Evolutionary conservation across 768 basidiomycete species (phyloP).

Genomic region (Russula vinacea): DNA sequence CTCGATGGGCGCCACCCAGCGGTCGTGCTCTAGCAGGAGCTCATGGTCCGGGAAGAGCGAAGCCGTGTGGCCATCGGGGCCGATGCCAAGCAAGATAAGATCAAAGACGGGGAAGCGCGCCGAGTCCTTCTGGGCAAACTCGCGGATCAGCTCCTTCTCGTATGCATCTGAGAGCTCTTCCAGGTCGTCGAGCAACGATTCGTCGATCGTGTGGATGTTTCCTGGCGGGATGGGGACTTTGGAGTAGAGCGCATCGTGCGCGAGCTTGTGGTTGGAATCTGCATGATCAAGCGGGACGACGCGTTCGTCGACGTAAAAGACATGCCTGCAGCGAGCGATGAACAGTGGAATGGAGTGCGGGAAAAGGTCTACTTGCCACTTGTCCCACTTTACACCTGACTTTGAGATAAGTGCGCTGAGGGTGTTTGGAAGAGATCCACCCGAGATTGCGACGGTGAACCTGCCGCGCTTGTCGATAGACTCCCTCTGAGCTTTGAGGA

Average conservation of each 20-base stretch:
- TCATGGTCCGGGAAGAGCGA: constrained; percentile 94
- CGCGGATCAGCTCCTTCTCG: constrained; percentile 78
- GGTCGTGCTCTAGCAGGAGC: constrained; percentile 78
- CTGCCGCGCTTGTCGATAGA: constrained; percentile 83
- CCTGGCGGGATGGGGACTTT: constrained; percentile 72
- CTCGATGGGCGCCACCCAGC: constrained; percentile 92
- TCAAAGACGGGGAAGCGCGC: constrained; percentile 98
- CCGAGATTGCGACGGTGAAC: constrained; percentile 92
- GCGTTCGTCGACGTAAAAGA: constrained; percentile 97
- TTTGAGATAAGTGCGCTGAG: constrained; percentile 67
- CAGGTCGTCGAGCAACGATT: constrained; percentile 59
- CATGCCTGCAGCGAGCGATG: constrained; percentile 64
- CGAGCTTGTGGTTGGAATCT: constrained; percentile 88
- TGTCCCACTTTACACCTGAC: constrained; percentile 80
- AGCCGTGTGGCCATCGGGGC: constrained; percentile 97
- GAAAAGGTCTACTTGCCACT: constrained; percentile 59
- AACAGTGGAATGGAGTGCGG: background rate
- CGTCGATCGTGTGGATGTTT: constrained; percentile 85
- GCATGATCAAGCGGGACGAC: constrained; percentile 88
- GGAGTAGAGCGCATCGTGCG: constrained; percentile 68
- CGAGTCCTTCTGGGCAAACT: constrained; percentile 89
- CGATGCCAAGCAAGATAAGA: constrained; percentile 93
- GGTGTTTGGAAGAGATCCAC: constrained; percentile 84
- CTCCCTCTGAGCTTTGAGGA: constrained; percentile 84
- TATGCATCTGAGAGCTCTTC: constrained; percentile 81